These are phyloP conservation scores for Dorcoceras hygrometricum DNA, from an alignment of 257 asterid species.

Conservation along the genomic window DNA sequence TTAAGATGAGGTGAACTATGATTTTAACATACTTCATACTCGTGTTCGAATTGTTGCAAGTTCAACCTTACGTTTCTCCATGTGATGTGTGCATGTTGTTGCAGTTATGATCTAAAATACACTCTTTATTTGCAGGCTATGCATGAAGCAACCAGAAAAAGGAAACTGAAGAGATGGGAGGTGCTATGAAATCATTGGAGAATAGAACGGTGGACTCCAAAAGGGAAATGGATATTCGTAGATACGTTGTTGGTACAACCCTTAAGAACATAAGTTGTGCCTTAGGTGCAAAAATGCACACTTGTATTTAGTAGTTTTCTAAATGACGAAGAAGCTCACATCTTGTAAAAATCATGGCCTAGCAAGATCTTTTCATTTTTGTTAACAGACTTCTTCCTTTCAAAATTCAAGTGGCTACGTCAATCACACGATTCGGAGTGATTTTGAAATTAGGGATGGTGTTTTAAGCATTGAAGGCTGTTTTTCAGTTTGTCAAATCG, in stretches of 20 bases:
- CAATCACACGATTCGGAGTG: too few species aligned
- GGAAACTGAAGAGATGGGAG: constrained; percentile 92
- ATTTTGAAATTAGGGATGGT: too few species aligned
- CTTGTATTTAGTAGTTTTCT: constrained; percentile 46
- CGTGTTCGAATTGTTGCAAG: neutral
- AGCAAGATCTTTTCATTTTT: too few species aligned
- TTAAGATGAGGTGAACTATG: constrained; percentile 61
- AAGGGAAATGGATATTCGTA: constrained; percentile 88
- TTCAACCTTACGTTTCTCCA: neutral
- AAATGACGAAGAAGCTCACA: too few species aligned
- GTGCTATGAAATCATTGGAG: constrained; percentile 94
- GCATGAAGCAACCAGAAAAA: constrained; percentile 55
- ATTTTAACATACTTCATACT: neutral
- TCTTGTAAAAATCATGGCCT: too few species aligned
- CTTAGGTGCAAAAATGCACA: constrained; percentile 87
- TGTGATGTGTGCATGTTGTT: neutral
- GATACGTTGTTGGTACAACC: too few species aligned
- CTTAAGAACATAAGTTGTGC: too few species aligned
- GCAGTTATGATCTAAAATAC: neutral
- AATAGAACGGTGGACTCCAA: constrained; percentile 82
- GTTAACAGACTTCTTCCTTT: too few species aligned
- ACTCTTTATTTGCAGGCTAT: constrained; percentile 34
- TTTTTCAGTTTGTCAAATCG: too few species aligned
- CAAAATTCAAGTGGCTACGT: too few species aligned
- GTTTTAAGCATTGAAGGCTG: too few species aligned